A percentile compares a stretch with the other conserved stretches of the same genome.
phyloP scores from a whole-genome alignment of 1,284 basidiomycete genomes.

The Paramarasmius palmivorus region DNA sequence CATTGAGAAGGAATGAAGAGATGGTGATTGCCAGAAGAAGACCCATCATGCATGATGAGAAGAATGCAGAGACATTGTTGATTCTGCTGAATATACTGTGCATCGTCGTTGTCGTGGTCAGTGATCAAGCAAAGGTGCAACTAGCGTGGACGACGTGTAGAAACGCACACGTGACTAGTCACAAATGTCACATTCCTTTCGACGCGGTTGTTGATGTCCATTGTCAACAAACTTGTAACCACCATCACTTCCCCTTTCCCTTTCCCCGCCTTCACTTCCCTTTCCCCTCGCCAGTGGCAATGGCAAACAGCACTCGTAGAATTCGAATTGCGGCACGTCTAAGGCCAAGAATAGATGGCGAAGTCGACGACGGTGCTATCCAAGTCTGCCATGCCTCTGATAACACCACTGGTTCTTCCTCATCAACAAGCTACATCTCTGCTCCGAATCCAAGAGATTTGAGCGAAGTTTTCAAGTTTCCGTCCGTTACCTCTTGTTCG shows the following conservation, averaged over 20 bases:
- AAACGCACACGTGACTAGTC: too few relatives aligned
- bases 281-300: background rate
- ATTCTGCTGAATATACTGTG: conserved; percentile 67
- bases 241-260: background rate
- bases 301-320: background rate
- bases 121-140: background rate
- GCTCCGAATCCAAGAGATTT: conserved; percentile 68
- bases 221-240: too few relatives aligned
- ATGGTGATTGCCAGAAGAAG: conserved; percentile 76
- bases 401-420: conserved; percentile 17
- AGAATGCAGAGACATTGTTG: conserved; percentile 72
- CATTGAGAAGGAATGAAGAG: conserved; percentile 65
- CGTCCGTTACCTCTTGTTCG: conserved; percentile 40
- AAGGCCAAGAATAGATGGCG: conserved; percentile 58
- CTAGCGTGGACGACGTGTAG: background rate
- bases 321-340: conserved; percentile 63
- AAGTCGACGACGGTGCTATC: conserved; percentile 63
- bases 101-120: conserved; percentile 40
- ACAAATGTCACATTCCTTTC: too few relatives aligned
- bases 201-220: too few relatives aligned
- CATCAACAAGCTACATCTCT: conserved; percentile 41
- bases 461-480: conserved; percentile 69
- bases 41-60: conserved; percentile 79
- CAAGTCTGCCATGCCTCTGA: conserved; percentile 45
- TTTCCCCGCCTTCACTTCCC: background rate